These are phyloP conservation scores for Daedaleopsis nitida DNA, from an alignment of 768 basidiomycete species.

Conservation along the genomic window DNA sequence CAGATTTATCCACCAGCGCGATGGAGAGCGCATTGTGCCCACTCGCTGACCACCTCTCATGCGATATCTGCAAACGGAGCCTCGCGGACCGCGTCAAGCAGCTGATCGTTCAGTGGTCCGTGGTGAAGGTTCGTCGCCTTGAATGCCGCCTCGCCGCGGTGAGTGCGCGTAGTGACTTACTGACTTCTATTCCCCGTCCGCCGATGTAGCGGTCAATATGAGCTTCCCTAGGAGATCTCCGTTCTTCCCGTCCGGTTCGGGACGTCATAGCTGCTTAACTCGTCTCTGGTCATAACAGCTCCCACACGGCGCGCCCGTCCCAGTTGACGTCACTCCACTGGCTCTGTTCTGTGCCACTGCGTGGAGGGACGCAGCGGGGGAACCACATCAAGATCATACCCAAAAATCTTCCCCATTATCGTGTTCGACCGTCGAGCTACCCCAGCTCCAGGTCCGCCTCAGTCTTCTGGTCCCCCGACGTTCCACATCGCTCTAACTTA, in stretches of 20 bases:
- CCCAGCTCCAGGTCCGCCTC: no score
- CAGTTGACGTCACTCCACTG: neutral
- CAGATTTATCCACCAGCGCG: conserved; percentile 71
- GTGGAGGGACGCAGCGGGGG: no score
- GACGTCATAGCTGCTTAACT: neutral
- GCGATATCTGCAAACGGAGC: conserved; percentile 65
- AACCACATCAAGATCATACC: no score
- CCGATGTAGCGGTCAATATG: neutral
- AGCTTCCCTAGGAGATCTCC: neutral
- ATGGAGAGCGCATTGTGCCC: conserved; percentile 76
- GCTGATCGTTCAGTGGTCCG: conserved; percentile 75
- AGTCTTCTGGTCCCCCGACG: no score
- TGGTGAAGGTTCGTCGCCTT: conserved; percentile 60
- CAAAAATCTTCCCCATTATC: no score
- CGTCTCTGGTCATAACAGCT: neutral
- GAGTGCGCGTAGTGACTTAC: neutral
- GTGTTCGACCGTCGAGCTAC: no score
- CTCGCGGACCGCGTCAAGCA: conserved; percentile 68
- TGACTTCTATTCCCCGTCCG: neutral
- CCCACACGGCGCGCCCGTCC: neutral
- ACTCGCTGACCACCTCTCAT: conserved; percentile 66
- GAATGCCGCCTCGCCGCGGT: neutral
- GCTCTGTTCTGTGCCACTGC: neutral
- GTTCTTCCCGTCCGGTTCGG: neutral
- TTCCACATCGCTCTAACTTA: no score